phyloP scores from a whole-genome alignment of 2,329 filamentous ascomycete species.

The Ophiostoma triangulosporum region DNA sequence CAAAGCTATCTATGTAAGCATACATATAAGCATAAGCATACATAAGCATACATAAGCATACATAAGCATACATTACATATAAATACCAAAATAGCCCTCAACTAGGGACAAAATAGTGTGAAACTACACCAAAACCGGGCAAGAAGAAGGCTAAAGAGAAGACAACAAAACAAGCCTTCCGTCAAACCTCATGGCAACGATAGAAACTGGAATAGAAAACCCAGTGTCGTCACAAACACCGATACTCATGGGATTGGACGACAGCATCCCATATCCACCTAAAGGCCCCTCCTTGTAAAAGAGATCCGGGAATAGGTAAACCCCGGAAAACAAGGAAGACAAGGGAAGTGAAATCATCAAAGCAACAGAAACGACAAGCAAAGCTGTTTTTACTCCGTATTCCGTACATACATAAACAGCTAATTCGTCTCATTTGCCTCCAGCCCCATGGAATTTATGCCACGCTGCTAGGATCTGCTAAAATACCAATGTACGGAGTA shows the following conservation, averaged over 20 bases:
- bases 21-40: no score
- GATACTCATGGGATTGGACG: neutral
- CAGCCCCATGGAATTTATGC: neutral
- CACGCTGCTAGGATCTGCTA: neutral
- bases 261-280: neutral
- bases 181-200: no score
- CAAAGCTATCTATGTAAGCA: no score
- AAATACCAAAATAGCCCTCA: no score
- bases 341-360: neutral
- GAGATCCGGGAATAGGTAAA: neutral
- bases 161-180: no score
- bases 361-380: neutral
- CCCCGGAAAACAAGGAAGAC: neutral
- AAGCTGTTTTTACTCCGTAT: neutral
- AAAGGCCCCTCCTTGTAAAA: neutral
- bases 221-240: neutral
- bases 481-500: no score
- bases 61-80: no score
- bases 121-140: no score
- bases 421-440: neutral
- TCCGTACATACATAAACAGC: neutral
- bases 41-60: no score
- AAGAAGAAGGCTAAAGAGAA: no score
- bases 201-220: neutral
- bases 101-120: no score